phyloP scores from a whole-genome alignment of 768 basidiomycete genomes.

The Sarcodon aspratus region DNA sequence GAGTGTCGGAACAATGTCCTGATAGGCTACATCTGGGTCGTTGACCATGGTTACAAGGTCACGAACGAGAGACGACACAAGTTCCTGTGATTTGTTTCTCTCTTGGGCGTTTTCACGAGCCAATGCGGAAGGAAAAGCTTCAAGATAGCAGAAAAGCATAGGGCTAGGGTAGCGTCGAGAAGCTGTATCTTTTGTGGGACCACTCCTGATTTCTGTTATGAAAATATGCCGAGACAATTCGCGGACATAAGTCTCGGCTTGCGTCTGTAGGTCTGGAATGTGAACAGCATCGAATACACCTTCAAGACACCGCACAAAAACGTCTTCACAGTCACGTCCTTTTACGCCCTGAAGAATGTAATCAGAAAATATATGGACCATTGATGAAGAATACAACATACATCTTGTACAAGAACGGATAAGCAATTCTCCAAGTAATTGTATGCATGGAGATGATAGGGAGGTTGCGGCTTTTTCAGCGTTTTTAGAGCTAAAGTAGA shows the following conservation, averaged over 20 bases:
- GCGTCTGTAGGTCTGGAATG: slow-evolving; percentile 52
- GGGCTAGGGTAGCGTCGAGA: slow-evolving; percentile 43
- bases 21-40: slow-evolving; percentile 31
- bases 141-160: slow-evolving; percentile 63
- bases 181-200: slow-evolving; percentile 39
- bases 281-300: slow-evolving; percentile 72
- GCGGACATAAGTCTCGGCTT: slow-evolving; percentile 60
- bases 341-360: slow-evolving; percentile 42
- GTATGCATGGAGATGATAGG: slow-evolving; percentile 50
- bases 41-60: slow-evolving; percentile 51
- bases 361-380: not conserved
- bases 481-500: slow-evolving; percentile 53
- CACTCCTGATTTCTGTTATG: slow-evolving; percentile 57
- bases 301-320: slow-evolving; percentile 60
- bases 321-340: slow-evolving; percentile 62
- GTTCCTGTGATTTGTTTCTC: slow-evolving; percentile 41
- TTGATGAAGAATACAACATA: slow-evolving; percentile 17
- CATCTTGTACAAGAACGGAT: slow-evolving; percentile 68
- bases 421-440: slow-evolving; percentile 61
- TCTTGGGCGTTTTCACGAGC: slow-evolving; percentile 56
- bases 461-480: slow-evolving; percentile 33
- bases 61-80: slow-evolving; percentile 52
- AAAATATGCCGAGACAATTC: slow-evolving; percentile 66
- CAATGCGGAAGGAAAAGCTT: slow-evolving; percentile 67
- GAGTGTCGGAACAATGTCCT: slow-evolving; percentile 55